These are phyloP conservation scores for Boletus barrowsii DNA, from an alignment of 768 basidiomycete species.

Conservation along the genomic window DNA sequence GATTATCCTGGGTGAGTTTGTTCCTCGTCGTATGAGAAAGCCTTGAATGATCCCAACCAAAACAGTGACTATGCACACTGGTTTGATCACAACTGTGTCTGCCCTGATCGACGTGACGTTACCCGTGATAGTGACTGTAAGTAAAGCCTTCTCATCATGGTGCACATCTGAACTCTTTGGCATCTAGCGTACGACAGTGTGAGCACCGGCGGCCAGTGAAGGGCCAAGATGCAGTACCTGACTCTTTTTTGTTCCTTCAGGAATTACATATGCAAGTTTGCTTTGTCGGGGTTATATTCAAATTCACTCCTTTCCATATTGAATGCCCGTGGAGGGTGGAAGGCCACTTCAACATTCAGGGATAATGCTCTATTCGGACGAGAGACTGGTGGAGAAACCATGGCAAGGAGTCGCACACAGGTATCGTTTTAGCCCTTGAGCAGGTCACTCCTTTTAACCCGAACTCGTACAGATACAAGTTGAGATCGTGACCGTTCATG, in stretches of 20 bases:
- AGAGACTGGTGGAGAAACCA: not conserved
- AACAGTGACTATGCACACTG: slow-evolving; percentile 31
- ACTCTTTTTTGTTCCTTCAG: not conserved
- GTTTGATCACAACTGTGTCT: slow-evolving; percentile 8
- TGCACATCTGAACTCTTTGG: not conserved
- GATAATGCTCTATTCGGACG: slow-evolving; percentile 13
- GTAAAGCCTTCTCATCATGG: not conserved
- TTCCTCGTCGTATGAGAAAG: not conserved
- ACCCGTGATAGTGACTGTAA: slow-evolving; percentile 17
- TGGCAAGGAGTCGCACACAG: not conserved
- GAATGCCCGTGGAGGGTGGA: slow-evolving; percentile 26
- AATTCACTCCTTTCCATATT: slow-evolving; percentile 22
- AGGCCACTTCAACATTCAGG: not conserved
- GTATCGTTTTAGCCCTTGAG: not conserved
- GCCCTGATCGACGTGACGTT: slow-evolving; percentile 14
- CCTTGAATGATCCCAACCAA: not conserved
- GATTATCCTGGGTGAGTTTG: slow-evolving; percentile 37
- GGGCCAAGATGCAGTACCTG: not conserved
- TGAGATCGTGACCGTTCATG: not conserved
- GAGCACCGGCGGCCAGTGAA: not conserved
- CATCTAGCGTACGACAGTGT: slow-evolving; percentile 6
- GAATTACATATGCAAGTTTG: slow-evolving; percentile 23
- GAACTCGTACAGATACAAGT: not conserved
- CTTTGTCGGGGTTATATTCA: slow-evolving; percentile 26
- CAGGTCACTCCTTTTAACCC: not conserved